These are phyloP conservation scores for Saturnispora ahearnii DNA, from an alignment of 805 yeast species.

Conservation along the genomic window DNA sequence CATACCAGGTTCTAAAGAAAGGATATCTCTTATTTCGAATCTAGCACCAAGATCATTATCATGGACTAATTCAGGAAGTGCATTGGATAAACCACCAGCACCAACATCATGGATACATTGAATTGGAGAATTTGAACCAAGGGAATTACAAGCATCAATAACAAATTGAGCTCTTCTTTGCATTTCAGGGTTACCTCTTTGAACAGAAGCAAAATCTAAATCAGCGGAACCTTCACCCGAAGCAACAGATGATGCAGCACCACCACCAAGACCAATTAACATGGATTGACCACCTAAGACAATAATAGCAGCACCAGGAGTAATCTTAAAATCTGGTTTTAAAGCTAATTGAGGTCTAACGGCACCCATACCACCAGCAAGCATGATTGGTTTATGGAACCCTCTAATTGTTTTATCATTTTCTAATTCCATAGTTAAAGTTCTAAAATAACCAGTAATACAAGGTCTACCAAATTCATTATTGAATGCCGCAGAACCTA, in stretches of 20 bases:
- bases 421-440: slow-evolving; percentile 72
- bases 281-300: slow-evolving; percentile 97
- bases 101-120: slow-evolving; percentile 98
- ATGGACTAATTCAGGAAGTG: slow-evolving; percentile 94
- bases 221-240: slow-evolving; percentile 95
- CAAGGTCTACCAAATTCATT: slow-evolving; percentile 99
- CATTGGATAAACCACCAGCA: slow-evolving; percentile 98
- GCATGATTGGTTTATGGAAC: slow-evolving; percentile 97
- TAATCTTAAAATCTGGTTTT: slow-evolving; percentile 68
- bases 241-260: slow-evolving; percentile 97
- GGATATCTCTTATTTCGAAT: slow-evolving; percentile 83
- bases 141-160: slow-evolving; percentile 83
- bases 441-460: slow-evolving; percentile 92
- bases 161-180: slow-evolving; percentile 99
- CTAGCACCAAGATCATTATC: slow-evolving; percentile 93
- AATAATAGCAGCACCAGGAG: slow-evolving; percentile 85
- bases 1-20: slow-evolving; percentile 94
- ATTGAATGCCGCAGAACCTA: slow-evolving; percentile 97
- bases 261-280: slow-evolving; percentile 99
- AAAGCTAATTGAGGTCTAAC: slow-evolving; percentile 88
- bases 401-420: slow-evolving; percentile 75
- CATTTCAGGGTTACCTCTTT: slow-evolving; percentile 98
- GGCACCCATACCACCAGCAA: slow-evolving; percentile 99
- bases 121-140: slow-evolving; percentile 68
- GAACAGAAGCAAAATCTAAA: slow-evolving; percentile 96